Evolutionary conservation across 1,139 yeast genomes (phyloP), one percentile per base, ranked within the genome.

Genomic region (Yamadazyma diospyri): DNA sequence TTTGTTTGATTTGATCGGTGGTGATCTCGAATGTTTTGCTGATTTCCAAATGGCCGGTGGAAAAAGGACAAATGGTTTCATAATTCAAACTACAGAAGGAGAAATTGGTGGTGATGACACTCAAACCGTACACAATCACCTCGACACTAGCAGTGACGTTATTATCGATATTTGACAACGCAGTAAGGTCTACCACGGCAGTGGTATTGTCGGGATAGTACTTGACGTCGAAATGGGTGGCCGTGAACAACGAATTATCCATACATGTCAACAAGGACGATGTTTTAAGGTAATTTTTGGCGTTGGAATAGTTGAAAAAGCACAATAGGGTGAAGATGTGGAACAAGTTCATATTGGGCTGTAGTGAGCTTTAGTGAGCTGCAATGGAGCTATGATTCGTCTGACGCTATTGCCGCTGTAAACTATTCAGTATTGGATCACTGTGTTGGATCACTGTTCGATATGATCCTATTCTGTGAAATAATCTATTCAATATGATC

Each of bases 241-340:
- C 94, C 1, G 95, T 79, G 53, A 94, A 80, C 55, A 80, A 82
- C 9, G 98, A 89, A 57, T 84, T 68, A 36, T 80, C 82, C 95
- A 88, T 88, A 65, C 99, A 92, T 30, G 98, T 85, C 47, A 89
- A 66, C 46, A 94, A 69, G n/a, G 97, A 87, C 10, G 76, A 59
- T 1, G 96, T 73, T 40, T 63, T 60, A 43, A 81, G 61, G 41
- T 50, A 61, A 22, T 42, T 43, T 20, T 37, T 40, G 18, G 60
- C 67, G 6, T 40, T 16, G 13, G 47, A 51, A 6, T 43, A 13
- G 11, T 39, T 34, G 13, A 45, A 26, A 23, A 36, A 37, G 13
- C 45, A 16, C 16, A 40, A 25, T 3, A 30, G 6, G 5, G 31
- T 13, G 12, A 30, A 10, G 18, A 30, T 23, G 21, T 25, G 36